Evolutionary conservation across 192 early-diverging fungal genomes (phyloP).

Genomic region (Dissophora ornata): DNA sequence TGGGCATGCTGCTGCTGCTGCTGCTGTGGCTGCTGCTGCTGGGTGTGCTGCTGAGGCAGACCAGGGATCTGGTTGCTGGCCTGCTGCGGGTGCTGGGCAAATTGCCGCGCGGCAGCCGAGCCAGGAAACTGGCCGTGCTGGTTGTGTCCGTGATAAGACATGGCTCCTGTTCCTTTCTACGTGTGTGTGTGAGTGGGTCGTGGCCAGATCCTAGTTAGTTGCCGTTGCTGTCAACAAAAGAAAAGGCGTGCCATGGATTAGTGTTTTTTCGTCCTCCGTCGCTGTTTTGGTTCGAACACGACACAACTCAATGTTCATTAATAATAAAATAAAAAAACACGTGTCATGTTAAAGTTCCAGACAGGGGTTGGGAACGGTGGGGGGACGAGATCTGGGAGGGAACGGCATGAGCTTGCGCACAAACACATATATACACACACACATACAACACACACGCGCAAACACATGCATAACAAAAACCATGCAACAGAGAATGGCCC

Average conservation of each 20-base stretch:
- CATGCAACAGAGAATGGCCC: no score
- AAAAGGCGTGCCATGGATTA: no score
- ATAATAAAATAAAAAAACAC: constrained; percentile 27
- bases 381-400: no score
- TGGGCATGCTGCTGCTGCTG: constrained; percentile 27
- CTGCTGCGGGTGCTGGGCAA: constrained; percentile 36
- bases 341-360: constrained; percentile 10
- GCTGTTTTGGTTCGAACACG: no score
- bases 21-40: constrained; percentile 25
- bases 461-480: no score
- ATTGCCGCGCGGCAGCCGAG: constrained; percentile 30
- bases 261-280: no score
- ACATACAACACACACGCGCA: no score
- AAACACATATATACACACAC: no score
- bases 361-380: no score
- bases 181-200: not conserved
- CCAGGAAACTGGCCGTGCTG: constrained; percentile 45
- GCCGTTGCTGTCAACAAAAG: not conserved
- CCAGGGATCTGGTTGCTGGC: constrained; percentile 37
- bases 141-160: constrained; percentile 49
- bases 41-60: constrained; percentile 24
- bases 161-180: constrained; percentile 1
- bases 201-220: no score
- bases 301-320: no score
- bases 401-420: no score